A percentile compares a stretch with the other conserved stretches of the same genome.
These are phyloP conservation scores for Ascochyta koolunga DNA, from an alignment of 2,329 filamentous ascomycete species.

Conservation along the genomic window DNA sequence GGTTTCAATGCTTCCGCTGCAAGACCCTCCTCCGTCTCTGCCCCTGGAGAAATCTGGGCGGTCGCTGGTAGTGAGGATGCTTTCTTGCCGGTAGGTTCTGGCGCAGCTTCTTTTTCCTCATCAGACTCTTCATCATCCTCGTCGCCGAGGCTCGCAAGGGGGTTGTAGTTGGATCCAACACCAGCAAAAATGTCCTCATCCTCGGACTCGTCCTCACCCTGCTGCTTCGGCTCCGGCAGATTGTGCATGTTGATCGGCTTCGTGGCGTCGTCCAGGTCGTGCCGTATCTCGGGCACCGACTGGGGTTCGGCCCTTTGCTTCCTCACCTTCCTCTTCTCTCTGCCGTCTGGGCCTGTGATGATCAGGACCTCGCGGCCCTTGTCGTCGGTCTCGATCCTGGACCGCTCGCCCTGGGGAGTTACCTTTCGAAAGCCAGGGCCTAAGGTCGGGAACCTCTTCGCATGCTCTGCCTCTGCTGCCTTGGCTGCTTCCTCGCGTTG, in stretches of 20 bases:
- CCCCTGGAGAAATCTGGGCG: not conserved
- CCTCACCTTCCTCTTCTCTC: conserved; percentile 65
- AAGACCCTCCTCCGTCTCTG: conserved; percentile 9
- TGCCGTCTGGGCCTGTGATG: conserved; percentile 64
- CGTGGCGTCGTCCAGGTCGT: conserved; percentile 53
- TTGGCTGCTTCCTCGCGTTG: conserved; percentile 55
- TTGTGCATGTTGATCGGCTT: conserved; percentile 51
- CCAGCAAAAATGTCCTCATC: conserved; percentile 69
- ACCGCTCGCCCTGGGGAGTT: conserved; percentile 55
- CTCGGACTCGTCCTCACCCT: conserved; percentile 50
- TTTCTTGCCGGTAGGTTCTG: conserved; percentile 1
- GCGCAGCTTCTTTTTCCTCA: conserved; percentile 11
- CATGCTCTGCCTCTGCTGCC: conserved; percentile 50
- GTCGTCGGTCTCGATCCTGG: conserved; percentile 62
- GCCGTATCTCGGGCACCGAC: conserved; percentile 43
- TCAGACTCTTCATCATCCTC: conserved; percentile 46
- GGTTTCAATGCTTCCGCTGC: conserved; percentile 4
- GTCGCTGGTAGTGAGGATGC: not conserved
- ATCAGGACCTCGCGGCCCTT: conserved; percentile 64
- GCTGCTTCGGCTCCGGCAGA: conserved; percentile 37
- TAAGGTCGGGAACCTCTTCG: conserved; percentile 52
- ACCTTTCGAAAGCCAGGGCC: conserved; percentile 63
- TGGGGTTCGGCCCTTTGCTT: conserved; percentile 54
- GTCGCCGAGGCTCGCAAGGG: conserved; percentile 60
- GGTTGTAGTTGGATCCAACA: conserved; percentile 65